Conservation (phyloP, 2,329 filamentous ascomycete species). For the Cercospora nicotianae region DNA sequence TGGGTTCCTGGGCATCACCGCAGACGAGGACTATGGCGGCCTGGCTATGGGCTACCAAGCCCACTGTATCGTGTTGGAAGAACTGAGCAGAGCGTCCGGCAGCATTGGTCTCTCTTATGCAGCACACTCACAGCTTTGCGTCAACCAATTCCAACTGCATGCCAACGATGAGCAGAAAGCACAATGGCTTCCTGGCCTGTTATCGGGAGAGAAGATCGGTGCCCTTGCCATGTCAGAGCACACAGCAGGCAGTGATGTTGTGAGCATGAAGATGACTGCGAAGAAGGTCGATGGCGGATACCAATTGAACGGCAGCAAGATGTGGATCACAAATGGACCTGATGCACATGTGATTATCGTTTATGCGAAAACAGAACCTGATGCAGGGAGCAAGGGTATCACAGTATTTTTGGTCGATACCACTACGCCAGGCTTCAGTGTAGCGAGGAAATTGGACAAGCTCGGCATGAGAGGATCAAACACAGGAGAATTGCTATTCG, state of each 20-base stretch:
- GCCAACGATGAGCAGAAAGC: constrained; percentile 76
- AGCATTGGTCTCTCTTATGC: constrained; percentile 85
- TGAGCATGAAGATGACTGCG: constrained; percentile 89
- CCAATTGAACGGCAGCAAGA: constrained; percentile 85
- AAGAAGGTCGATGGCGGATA: constrained; percentile 81
- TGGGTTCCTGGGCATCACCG: constrained; percentile 87
- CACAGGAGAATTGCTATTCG: constrained; percentile 90
- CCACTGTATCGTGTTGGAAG: constrained; percentile 93
- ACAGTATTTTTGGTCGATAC: constrained; percentile 89
- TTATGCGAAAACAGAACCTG: constrained; percentile 91
- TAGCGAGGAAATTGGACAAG: constrained; percentile 90
- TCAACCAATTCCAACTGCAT: constrained; percentile 94
- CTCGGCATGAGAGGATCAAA: constrained; percentile 97
- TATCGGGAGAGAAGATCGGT: constrained; percentile 78
- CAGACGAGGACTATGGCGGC: constrained; percentile 87
- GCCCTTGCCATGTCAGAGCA: constrained; percentile 95
- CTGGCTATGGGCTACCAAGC: constrained; percentile 93
- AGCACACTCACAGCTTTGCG: constrained; percentile 91
- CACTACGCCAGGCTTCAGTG: constrained; percentile 73
- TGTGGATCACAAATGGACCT: constrained; percentile 99
- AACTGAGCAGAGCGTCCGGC: constrained; percentile 82
- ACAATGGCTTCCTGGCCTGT: constrained; percentile 75
- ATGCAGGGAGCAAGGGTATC: constrained; percentile 81
- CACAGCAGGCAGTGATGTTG: constrained; percentile 86
- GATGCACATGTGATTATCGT: constrained; percentile 91